Conservation (phyloP, 192 early-diverging fungal species). For the Coemansia sp. region DNA sequence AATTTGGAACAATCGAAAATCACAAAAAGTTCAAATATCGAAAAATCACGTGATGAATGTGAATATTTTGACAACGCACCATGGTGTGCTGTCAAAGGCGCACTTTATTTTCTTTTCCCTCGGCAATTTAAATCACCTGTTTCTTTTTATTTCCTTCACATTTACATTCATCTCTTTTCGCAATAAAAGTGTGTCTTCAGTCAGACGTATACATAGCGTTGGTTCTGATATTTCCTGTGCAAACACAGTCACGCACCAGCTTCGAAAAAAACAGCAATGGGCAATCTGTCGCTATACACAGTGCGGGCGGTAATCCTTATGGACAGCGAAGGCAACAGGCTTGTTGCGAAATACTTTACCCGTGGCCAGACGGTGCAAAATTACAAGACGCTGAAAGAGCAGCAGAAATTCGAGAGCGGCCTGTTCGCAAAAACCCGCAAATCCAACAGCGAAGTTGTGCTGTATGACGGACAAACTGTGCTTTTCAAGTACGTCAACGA, state of each 20-base stretch:
- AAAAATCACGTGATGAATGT: conserved; percentile 7
- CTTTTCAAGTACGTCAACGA: conserved; percentile 84
- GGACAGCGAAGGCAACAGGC: conserved; percentile 88
- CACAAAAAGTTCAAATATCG: too few relatives aligned
- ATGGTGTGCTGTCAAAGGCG: neutral
- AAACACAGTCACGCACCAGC: too few relatives aligned
- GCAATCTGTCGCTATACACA: conserved; percentile 83
- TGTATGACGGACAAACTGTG: conserved; percentile 91
- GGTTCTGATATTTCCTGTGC: too few relatives aligned
- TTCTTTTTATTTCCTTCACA: conserved; percentile 1
- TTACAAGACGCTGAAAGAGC: conserved; percentile 68
- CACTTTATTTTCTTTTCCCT: conserved; percentile 6
- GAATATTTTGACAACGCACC: neutral
- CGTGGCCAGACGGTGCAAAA: conserved; percentile 27
- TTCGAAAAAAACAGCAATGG: conserved; percentile 58
- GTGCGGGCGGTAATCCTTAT: conserved; percentile 87
- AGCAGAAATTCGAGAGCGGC: conserved; percentile 87
- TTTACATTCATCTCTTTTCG: too few relatives aligned
- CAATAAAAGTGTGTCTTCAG: too few relatives aligned
- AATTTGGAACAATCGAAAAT: too few relatives aligned
- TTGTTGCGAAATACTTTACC: conserved; percentile 91
- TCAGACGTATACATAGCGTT: too few relatives aligned
- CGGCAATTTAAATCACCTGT: neutral
- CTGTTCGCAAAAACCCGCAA: conserved; percentile 92
- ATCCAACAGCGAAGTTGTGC: conserved; percentile 78